Conservation (phyloP, 140 eudicot species). For the Senecio squalidus region DNA sequence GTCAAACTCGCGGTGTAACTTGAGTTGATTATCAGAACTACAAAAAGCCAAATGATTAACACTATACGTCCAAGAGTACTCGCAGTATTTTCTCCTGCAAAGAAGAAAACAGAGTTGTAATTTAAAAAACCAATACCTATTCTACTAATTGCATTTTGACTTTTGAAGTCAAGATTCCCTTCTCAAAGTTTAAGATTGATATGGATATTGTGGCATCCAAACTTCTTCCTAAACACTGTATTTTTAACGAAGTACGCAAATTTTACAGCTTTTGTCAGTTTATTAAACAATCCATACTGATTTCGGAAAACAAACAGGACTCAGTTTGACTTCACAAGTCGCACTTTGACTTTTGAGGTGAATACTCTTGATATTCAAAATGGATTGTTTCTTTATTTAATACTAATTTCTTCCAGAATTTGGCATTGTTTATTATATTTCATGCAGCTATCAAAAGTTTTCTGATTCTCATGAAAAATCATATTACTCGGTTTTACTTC, state of each 20-base stretch:
- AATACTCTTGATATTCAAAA: not conserved
- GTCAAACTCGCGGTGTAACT: constrained; percentile 88
- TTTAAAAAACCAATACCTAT: not conserved
- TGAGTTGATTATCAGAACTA: constrained; percentile 68
- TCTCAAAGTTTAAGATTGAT: not conserved
- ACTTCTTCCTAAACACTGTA: not conserved
- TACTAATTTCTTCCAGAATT: not conserved
- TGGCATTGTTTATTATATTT: not conserved
- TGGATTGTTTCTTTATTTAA: not conserved
- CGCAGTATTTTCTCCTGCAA: constrained; percentile 64
- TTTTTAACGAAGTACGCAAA: not conserved
- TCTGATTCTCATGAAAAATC: not conserved
- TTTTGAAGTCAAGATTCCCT: not conserved
- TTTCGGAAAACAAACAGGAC: not conserved
- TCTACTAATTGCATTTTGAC: constrained; percentile 2
- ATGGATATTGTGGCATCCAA: not conserved
- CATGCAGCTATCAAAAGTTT: not conserved
- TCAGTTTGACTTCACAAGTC: constrained; percentile 7
- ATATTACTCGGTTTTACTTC: constrained; percentile 12
- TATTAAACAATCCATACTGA: too few species aligned
- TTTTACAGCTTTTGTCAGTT: too few species aligned
- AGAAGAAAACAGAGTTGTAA: constrained; percentile 3
- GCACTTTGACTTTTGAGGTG: constrained; percentile 16
- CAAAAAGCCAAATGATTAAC: constrained; percentile 76
- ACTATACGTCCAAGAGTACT: constrained; percentile 74